A percentile compares a stretch with the other conserved stretches of the same genome.
Conservation (phyloP, 768 basidiomycete genomes). For the Tricholoma furcatifolium region DNA sequence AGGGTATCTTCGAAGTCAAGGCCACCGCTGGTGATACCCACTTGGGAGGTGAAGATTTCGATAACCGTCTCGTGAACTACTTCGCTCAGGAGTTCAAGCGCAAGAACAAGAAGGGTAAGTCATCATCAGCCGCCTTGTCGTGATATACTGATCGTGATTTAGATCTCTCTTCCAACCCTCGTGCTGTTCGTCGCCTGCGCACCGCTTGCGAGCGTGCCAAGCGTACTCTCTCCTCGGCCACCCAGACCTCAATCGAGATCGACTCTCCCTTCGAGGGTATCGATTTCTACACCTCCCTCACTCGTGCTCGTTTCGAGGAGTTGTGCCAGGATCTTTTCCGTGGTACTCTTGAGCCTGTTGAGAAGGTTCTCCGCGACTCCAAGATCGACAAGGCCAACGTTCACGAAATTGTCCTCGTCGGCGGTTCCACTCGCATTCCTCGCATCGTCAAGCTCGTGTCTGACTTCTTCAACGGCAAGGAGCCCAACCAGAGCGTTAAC, state of each 20-base stretch:
- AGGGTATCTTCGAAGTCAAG: constrained; percentile 98
- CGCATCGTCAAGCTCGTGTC: constrained; percentile 96
- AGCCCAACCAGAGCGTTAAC: constrained; percentile 99
- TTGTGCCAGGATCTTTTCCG: constrained; percentile 98
- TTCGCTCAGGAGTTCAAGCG: constrained; percentile 97
- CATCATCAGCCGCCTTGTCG: neutral
- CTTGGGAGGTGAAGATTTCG: too few species aligned
- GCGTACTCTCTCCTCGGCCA: constrained; percentile 94
- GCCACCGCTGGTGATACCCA: too few species aligned
- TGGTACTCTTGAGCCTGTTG: constrained; percentile 90
- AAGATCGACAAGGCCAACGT: constrained; percentile 97
- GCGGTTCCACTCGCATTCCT: constrained; percentile 98
- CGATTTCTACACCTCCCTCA: constrained; percentile 98
- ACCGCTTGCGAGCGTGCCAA: constrained; percentile 99
- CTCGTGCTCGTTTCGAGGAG: constrained; percentile 97
- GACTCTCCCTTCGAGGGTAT: constrained; percentile 97
- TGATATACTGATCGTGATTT: too few species aligned
- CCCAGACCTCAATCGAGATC: constrained; percentile 96
- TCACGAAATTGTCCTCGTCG: constrained; percentile 96
- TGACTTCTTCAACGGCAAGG: constrained; percentile 98
- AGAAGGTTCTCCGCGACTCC: constrained; percentile 96
- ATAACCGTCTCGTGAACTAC: constrained; percentile 96
- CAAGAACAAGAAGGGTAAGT: constrained; percentile 90
- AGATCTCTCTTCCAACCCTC: constrained; percentile 89
- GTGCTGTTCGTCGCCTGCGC: constrained; percentile 95